Percentiles rank a stretch among this genome's conserved stretches.
Evolutionary conservation across 2,329 filamentous ascomycete species (phyloP).

Genomic region (Zasmidium angulare): DNA sequence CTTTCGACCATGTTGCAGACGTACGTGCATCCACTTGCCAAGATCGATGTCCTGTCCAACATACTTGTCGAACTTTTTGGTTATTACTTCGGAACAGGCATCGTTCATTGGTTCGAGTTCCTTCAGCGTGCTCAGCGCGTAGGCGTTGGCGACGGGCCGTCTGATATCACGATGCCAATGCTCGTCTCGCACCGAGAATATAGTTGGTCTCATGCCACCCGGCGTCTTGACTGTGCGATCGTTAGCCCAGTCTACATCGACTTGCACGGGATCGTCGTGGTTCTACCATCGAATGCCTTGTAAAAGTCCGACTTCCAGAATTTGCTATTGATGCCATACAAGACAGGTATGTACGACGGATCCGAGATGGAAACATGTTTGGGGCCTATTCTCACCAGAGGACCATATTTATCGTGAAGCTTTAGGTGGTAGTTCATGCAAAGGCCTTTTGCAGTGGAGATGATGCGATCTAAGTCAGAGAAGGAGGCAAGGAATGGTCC

Average conservation of each 20-base stretch:
- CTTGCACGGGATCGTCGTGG: neutral
- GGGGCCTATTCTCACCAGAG: slow-evolving; percentile 71
- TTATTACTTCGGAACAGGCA: slow-evolving; percentile 22
- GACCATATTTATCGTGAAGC: slow-evolving; percentile 66
- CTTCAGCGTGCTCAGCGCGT: slow-evolving; percentile 23
- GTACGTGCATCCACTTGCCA: slow-evolving; percentile 24
- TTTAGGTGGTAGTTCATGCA: slow-evolving; percentile 58
- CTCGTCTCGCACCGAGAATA: slow-evolving; percentile 44
- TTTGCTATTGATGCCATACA: slow-evolving; percentile 56
- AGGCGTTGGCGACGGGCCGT: slow-evolving; percentile 24
- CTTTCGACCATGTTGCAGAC: neutral
- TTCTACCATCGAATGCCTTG: neutral
- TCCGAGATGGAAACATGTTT: slow-evolving; percentile 73
- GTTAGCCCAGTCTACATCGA: neutral
- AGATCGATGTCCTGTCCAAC: slow-evolving; percentile 24
- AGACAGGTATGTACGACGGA: slow-evolving; percentile 60
- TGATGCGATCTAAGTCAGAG: slow-evolving; percentile 37
- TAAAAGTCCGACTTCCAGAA: slow-evolving; percentile 11
- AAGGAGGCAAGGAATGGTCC: slow-evolving; percentile 56
- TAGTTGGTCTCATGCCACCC: slow-evolving; percentile 16
- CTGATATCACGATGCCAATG: slow-evolving; percentile 42
- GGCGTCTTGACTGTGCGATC: slow-evolving; percentile 16
- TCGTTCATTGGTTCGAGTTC: slow-evolving; percentile 29
- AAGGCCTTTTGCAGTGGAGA: slow-evolving; percentile 68
- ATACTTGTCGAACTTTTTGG: slow-evolving; percentile 18